phyloP scores from a whole-genome alignment of 768 basidiomycete species.

The Rhizopogon vulgaris region DNA sequence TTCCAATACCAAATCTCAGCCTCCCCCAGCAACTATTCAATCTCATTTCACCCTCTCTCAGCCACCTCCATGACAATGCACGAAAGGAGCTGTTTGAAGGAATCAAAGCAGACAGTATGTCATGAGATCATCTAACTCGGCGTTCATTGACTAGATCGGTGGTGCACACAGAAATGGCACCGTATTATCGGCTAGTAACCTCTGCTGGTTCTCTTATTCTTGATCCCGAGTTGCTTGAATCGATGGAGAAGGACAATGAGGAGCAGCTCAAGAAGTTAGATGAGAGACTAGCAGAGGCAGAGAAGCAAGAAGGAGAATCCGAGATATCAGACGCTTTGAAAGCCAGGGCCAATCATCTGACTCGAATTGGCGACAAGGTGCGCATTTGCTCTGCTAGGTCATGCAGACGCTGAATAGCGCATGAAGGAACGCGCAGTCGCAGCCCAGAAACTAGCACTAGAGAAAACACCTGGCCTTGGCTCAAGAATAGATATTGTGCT shows the following conservation, averaged over 20 bases:
- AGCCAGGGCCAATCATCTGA: constrained; percentile 79
- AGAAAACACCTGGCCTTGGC: constrained; percentile 90
- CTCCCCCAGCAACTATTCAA: constrained; percentile 78
- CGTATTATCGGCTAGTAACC: constrained; percentile 65
- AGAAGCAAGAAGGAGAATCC: constrained; percentile 88
- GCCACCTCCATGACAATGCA: constrained; percentile 63
- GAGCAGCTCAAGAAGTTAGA: constrained; percentile 72
- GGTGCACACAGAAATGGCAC: constrained; percentile 68
- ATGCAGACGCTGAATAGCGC: neutral
- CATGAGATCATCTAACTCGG: neutral
- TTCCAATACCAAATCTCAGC: constrained; percentile 81
- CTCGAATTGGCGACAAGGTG: constrained; percentile 81
- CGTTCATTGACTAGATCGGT: constrained; percentile 1
- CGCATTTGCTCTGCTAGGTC: neutral
- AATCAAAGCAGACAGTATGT: constrained; percentile 75
- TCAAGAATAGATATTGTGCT: constrained; percentile 91
- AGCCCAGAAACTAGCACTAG: constrained; percentile 78
- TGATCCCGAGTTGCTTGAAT: constrained; percentile 23
- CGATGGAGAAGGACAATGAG: constrained; percentile 55
- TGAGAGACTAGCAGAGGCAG: constrained; percentile 73
- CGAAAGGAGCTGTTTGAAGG: constrained; percentile 59
- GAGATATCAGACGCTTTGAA: constrained; percentile 88
- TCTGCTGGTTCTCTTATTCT: constrained; percentile 41
- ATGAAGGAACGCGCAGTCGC: constrained; percentile 70
- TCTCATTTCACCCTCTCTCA: constrained; percentile 55